These are phyloP conservation scores for Kandelia obovata DNA, from an alignment of 345 rosid genomes.

Conservation along the genomic window DNA sequence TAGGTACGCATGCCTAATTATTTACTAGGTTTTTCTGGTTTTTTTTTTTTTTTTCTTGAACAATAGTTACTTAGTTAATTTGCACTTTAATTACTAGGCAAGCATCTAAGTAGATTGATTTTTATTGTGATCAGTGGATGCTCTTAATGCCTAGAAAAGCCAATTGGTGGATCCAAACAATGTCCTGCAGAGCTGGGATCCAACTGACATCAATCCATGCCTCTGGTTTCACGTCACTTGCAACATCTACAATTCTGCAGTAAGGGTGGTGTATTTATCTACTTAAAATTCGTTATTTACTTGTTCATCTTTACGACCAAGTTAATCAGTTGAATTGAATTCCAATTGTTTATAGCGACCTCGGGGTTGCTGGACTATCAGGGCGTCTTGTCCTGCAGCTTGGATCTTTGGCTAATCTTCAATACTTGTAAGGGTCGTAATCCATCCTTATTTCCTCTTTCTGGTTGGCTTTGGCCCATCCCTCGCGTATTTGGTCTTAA, in stretches of 20 bases:
- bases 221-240: conserved; percentile 46
- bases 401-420: conserved; percentile 40
- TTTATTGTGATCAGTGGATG: conserved; percentile 31
- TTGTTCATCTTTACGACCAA: neutral
- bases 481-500: no score
- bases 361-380: conserved; percentile 35
- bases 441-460: neutral
- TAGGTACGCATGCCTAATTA: conserved; percentile 16
- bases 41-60: no score
- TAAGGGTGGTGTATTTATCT: conserved; percentile 39
- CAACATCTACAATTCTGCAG: conserved; percentile 15
- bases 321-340: neutral
- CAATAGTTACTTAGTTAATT: neutral
- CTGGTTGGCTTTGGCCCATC: no score
- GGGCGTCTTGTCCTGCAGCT: conserved; percentile 46
- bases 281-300: neutral
- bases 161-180: conserved; percentile 30
- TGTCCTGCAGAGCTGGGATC: conserved; percentile 46
- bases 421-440: conserved; percentile 34
- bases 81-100: no score
- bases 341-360: conserved; percentile 35
- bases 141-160: conserved; percentile 26
- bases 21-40: neutral
- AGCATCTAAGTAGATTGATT: neutral
- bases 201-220: conserved; percentile 41